phyloP scores from a whole-genome alignment of 768 basidiomycete species.

The Rhodosporidiobolus sp. region DNA sequence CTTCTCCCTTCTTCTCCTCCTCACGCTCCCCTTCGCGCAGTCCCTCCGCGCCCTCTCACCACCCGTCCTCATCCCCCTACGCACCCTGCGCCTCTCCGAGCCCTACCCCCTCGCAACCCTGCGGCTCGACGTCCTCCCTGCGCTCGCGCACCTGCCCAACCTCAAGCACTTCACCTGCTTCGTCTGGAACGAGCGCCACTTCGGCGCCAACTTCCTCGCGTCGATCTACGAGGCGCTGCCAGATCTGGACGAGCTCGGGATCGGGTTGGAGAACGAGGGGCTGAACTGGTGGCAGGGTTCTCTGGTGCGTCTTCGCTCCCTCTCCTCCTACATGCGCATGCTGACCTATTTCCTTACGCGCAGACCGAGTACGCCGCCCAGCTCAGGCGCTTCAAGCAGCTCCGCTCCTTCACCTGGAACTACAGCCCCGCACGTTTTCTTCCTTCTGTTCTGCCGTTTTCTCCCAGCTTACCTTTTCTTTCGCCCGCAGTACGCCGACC shows the following conservation, averaged over 20 bases:
- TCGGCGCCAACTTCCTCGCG: background rate
- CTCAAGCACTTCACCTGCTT: background rate
- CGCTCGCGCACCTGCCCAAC: constrained; percentile 8
- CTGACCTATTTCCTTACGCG: too few species aligned
- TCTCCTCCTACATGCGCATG: background rate
- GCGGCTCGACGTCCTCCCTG: background rate
- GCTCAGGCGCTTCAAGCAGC: background rate
- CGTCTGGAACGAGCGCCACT: constrained; percentile 4
- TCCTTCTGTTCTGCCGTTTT: background rate
- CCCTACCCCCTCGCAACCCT: background rate
- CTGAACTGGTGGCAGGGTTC: constrained; percentile 13
- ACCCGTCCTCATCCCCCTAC: background rate
- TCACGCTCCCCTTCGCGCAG: background rate
- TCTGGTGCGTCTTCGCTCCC: background rate
- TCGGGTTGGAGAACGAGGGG: constrained; percentile 8
- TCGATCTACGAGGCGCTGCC: background rate
- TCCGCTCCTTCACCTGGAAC: constrained; percentile 24
- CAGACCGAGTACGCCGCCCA: background rate
- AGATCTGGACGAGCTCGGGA: constrained; percentile 8
- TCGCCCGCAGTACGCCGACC: constrained; percentile 16
- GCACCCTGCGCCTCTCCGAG: constrained; percentile 17
- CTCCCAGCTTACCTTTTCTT: background rate
- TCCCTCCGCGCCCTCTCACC: background rate
- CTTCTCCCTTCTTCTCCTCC: background rate
- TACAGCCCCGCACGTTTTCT: constrained; percentile 1